Conservation (phyloP, 2,329 filamentous ascomycete genomes). For the Paraphaeosphaeria minitans region DNA sequence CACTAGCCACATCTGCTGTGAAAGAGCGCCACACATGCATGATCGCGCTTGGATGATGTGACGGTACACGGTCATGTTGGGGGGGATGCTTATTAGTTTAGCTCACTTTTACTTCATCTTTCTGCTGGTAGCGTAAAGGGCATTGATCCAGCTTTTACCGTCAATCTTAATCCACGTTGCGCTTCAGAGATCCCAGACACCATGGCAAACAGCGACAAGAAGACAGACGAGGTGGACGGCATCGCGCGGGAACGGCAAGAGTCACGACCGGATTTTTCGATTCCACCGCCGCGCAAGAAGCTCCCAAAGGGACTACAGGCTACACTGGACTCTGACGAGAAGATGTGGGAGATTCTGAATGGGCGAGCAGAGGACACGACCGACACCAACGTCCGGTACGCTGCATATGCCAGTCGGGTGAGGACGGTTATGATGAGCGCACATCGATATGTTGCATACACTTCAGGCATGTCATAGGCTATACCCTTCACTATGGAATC, state of each 20-base stretch:
- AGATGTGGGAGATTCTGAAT: slow-evolving; percentile 77
- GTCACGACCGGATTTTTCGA: slow-evolving; percentile 54
- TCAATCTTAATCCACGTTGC: too few relatives aligned
- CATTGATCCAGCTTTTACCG: not conserved
- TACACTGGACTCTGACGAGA: slow-evolving; percentile 67
- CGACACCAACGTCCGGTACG: slow-evolving; percentile 85
- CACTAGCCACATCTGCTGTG: slow-evolving; percentile 1
- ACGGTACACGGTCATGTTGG: not conserved
- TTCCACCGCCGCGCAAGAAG: slow-evolving; percentile 55
- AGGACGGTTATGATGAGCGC: slow-evolving; percentile 87
- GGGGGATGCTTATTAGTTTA: not conserved
- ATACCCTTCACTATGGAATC: not conserved
- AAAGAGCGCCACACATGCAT: not conserved
- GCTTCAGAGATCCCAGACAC: not conserved
- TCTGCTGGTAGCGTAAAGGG: not conserved
- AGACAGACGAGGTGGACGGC: slow-evolving; percentile 34
- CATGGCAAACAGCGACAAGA: slow-evolving; percentile 48
- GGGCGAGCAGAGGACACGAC: slow-evolving; percentile 81
- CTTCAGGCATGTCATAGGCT: slow-evolving; percentile 59
- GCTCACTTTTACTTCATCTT: not conserved
- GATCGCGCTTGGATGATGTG: not conserved
- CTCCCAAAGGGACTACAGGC: slow-evolving; percentile 62
- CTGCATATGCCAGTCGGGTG: slow-evolving; percentile 84
- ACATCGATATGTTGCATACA: slow-evolving; percentile 96
- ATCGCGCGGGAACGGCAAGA: slow-evolving; percentile 51